phyloP scores from a whole-genome alignment of 495 filamentous ascomycete species.

The Tuber umbilicatum region DNA sequence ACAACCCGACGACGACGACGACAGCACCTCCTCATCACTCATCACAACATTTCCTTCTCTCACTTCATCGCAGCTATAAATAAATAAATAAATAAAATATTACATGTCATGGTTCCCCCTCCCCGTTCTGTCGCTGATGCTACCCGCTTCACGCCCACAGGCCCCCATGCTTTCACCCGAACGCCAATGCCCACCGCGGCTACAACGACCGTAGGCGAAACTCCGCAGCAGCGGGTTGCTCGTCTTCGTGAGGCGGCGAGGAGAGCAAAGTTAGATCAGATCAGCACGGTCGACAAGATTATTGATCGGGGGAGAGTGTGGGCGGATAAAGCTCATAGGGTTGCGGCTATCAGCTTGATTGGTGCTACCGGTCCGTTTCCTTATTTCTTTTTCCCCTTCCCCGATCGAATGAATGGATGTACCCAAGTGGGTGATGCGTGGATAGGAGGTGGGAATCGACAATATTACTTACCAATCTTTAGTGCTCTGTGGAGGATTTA shows the following conservation, averaged over 20 bases:
- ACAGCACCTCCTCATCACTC: background rate
- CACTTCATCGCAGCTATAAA: conserved; percentile 10
- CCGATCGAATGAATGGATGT: conserved; percentile 3
- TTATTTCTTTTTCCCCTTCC: background rate
- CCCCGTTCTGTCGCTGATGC: conserved; percentile 86
- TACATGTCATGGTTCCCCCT: conserved; percentile 46
- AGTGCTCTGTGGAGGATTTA: conserved; percentile 68
- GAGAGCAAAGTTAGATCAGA: conserved; percentile 58
- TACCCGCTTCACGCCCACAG: conserved; percentile 90
- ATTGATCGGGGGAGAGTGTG: conserved; percentile 62
- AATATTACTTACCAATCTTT: background rate
- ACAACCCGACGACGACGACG: background rate
- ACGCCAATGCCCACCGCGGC: conserved; percentile 35
- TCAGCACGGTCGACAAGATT: conserved; percentile 56
- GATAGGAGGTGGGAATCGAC: conserved; percentile 19
- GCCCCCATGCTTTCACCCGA: conserved; percentile 69
- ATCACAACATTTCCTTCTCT: background rate
- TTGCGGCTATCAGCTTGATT: conserved; percentile 68
- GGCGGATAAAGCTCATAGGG: conserved; percentile 77
- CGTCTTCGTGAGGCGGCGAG: conserved; percentile 75
- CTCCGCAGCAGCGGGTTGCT: conserved; percentile 80
- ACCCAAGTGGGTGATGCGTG: background rate
- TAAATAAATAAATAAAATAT: background rate
- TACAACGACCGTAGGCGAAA: conserved; percentile 53
- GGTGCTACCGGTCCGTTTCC: conserved; percentile 63